These are phyloP conservation scores for Pichia occidentalis DNA, from an alignment of 805 yeast species.

Conservation along the genomic window DNA sequence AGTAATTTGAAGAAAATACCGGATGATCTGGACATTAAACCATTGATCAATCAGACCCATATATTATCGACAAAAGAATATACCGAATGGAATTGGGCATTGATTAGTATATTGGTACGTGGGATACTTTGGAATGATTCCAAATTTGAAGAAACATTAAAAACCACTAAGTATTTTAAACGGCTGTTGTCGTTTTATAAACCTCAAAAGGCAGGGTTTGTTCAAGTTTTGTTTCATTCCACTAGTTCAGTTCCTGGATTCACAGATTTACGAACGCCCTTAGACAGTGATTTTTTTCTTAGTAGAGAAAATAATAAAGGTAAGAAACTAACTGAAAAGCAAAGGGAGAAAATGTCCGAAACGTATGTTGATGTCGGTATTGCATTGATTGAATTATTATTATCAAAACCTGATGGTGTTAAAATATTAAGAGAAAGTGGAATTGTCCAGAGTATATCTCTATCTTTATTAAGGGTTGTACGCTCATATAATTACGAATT, in stretches of 20 bases:
- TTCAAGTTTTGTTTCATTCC: constrained; percentile 19
- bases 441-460: constrained; percentile 40
- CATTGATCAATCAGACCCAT: constrained; percentile 57
- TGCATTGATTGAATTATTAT: constrained; percentile 59
- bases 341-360: constrained; percentile 43
- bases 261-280: neutral
- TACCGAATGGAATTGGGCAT: constrained; percentile 82
- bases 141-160: constrained; percentile 68
- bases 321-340: constrained; percentile 1
- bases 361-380: constrained; percentile 69
- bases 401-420: constrained; percentile 29
- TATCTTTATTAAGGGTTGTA: constrained; percentile 1
- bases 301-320: neutral
- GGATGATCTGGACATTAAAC: constrained; percentile 64
- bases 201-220: constrained; percentile 83
- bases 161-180: constrained; percentile 79
- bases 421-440: constrained; percentile 53
- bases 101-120: constrained; percentile 61
- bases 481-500: neutral
- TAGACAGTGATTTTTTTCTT: constrained; percentile 1
- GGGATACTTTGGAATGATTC: constrained; percentile 76
- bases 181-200: constrained; percentile 79
- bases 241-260: constrained; percentile 3
- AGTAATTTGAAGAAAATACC: constrained; percentile 1
- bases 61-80: constrained; percentile 75